A percentile compares a stretch with the other conserved stretches of the same genome.
Evolutionary conservation across 2,329 filamentous ascomycete genomes (phyloP).

Genomic region (Diaporthe ilicicola): DNA sequence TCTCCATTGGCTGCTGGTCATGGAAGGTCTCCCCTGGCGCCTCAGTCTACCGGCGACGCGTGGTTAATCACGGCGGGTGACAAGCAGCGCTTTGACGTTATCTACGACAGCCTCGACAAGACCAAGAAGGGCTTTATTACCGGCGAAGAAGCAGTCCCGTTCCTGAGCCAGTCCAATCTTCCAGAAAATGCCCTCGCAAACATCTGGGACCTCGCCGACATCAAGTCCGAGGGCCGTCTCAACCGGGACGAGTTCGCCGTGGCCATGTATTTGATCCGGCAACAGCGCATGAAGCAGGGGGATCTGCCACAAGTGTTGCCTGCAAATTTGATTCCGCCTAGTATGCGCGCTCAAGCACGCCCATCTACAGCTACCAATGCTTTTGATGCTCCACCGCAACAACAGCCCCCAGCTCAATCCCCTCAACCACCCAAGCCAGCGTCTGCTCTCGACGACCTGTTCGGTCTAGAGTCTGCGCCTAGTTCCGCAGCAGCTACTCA

Average conservation of each 20-base stretch:
- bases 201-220: constrained; percentile 97
- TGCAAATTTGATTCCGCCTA: constrained; percentile 83
- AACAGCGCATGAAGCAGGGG: constrained; percentile 80
- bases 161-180: constrained; percentile 91
- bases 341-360: constrained; percentile 73
- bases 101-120: constrained; percentile 87
- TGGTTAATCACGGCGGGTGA: constrained; percentile 88
- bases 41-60: constrained; percentile 59
- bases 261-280: constrained; percentile 95
- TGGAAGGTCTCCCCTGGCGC: constrained; percentile 53
- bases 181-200: constrained; percentile 89
- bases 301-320: constrained; percentile 81
- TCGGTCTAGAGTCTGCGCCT: constrained; percentile 81
- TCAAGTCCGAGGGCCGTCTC: constrained; percentile 87
- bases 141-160: constrained; percentile 92
- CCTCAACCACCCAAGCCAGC: constrained; percentile 53
- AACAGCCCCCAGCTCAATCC: constrained; percentile 49
- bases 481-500: constrained; percentile 63
- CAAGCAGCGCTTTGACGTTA: constrained; percentile 86
- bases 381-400: constrained; percentile 56
- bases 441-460: constrained; percentile 88
- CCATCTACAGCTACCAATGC: constrained; percentile 57
- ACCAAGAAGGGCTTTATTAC: constrained; percentile 83
- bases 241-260: constrained; percentile 93
- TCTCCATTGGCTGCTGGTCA: constrained; percentile 57